Evolutionary conservation across 495 filamentous ascomycete species (phyloP), one percentile per base, ranked within the genome.

Genomic region (Letharia columbiana): DNA sequence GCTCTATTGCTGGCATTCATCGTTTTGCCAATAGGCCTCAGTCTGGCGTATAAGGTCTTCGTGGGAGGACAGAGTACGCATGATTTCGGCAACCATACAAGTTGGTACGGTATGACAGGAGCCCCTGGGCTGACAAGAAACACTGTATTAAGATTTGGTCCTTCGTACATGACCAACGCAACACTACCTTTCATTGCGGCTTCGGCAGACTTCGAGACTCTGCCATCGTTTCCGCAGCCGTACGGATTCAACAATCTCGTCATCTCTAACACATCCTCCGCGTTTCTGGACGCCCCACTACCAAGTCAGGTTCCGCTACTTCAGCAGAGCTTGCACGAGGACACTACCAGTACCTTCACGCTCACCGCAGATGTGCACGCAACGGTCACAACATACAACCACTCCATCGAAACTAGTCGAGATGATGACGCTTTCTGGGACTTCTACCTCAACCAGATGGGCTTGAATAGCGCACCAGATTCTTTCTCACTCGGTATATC

Each of bases 221-320:
- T 63, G 18, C 65, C 65, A 49, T 42, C 65, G 13, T 67, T 67
- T 35, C 65, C 65, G 23, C 17, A 20, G 0, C 12, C 59, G 8
- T 64, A 45, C 44, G 65, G 65, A 52, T 67, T 67, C 45, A 67
- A 67, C 33, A 67, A 41, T 13, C 41, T 67, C n/a, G 23, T 67
- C 17, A 13, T 67, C 33, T 67, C 65, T 6, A 52, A 67, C 20
- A 67, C 65, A 33, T 67, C 65, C 20, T 61, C 65, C 15, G 65
- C 65, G 3, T 47, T 40, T 9, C 44, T 67, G 4, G 65, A 67
- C 49, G 33, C n/a, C 2, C 65, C 65, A 37, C 35, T 50, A 15
- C 61, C 61, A 4, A 23, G 42, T 35, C 9, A 63, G 12, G 45
- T 63, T 8, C 41, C 18, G 23, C 44, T 17, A 28, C 33, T 63